Evolutionary conservation across 2,329 filamentous ascomycete species (phyloP), one percentile per base, ranked within the genome.

Genomic region (Thelonectria discophora): DNA sequence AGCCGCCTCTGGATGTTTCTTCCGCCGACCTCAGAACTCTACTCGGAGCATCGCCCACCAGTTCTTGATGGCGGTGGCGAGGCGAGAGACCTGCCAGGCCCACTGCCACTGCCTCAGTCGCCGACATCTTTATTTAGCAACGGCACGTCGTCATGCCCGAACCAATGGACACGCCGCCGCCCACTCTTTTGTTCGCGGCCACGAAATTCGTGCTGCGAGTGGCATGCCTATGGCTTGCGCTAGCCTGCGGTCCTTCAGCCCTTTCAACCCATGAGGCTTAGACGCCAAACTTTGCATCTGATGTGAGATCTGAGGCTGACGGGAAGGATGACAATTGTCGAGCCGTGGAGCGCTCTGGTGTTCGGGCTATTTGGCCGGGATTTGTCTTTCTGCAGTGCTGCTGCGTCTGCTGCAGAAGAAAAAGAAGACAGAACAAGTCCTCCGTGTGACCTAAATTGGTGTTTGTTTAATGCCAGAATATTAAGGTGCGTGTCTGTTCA

Each of bases 81-180:
- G 42, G 30, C n/a, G 24, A 48, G 18, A 48, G 21, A 47, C 49
- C 32, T 56, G 27, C 27, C 27, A 30, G 5, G 6, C 18, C 40
- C 37, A 32, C 32, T 56, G 27, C 27, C 27, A 30, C 27, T 30
- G 24, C 40, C 37, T 21, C 47, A 32, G 47, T 18, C 24, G 34
- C 37, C 42, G n/a, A 9, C 40, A 17, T 61, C 53, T 61, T 56
- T 53, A 61, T 52, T 61, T 61, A 61, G 58, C 53, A 57, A 46
- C 58, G 40, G 18, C 53, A 24, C 43, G 45, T 53, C 53, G 58
- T 51, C 46, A 47, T 55, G 45, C 30, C 58, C 48, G 58, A 37
- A 57, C 37, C 40, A 40, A 45, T 32, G 51, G 27, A 50, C 45
- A 30, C 51, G 45, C 18, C 24, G 45, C 18, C 24, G 17, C 40